These are phyloP conservation scores for Anthoceros angustus DNA, from an alignment of 225 moss, liverwort and hornwort species.

Conservation along the genomic window DNA sequence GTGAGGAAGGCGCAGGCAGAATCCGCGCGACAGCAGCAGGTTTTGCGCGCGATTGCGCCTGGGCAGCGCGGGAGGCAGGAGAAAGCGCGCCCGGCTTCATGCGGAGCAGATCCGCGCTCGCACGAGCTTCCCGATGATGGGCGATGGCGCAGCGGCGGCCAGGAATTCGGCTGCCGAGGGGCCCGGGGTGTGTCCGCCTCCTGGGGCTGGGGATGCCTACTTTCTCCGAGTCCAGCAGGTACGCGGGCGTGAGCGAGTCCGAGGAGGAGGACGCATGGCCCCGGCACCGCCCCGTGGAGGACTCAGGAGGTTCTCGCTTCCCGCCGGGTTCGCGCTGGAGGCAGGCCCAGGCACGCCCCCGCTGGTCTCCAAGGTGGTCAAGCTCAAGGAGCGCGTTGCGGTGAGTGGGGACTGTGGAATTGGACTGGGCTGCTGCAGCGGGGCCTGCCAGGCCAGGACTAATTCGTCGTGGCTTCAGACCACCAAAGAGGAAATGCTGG, in stretches of 20 bases:
- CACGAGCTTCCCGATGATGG: conserved; percentile 1
- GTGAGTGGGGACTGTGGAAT: neutral
- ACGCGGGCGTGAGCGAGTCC: neutral
- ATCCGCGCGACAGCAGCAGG: too few relatives aligned
- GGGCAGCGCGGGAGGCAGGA: neutral
- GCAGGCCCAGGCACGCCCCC: neutral
- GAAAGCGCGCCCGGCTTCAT: neutral
- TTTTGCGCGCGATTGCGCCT: too few relatives aligned
- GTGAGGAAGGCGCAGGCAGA: too few relatives aligned
- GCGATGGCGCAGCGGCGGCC: neutral
- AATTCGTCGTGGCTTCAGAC: conserved; percentile 20
- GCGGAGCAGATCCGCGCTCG: neutral
- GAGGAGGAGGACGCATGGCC: conserved; percentile 3
- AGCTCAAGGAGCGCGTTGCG: neutral
- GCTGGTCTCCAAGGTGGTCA: conserved; percentile 1
- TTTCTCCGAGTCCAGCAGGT: conserved; percentile 1
- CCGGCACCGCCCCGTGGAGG: neutral
- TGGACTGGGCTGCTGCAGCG: too few relatives aligned
- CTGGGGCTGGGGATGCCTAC: conserved; percentile 3
- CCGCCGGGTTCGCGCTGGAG: neutral
- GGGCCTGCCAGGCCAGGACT: neutral
- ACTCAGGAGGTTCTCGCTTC: neutral
- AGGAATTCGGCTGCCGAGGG: neutral
- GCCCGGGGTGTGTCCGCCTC: neutral
- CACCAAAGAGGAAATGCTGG: conserved; percentile 70